These are phyloP conservation scores for Ramaria sp. DNA, from an alignment of 768 basidiomycete genomes.

Conservation along the genomic window DNA sequence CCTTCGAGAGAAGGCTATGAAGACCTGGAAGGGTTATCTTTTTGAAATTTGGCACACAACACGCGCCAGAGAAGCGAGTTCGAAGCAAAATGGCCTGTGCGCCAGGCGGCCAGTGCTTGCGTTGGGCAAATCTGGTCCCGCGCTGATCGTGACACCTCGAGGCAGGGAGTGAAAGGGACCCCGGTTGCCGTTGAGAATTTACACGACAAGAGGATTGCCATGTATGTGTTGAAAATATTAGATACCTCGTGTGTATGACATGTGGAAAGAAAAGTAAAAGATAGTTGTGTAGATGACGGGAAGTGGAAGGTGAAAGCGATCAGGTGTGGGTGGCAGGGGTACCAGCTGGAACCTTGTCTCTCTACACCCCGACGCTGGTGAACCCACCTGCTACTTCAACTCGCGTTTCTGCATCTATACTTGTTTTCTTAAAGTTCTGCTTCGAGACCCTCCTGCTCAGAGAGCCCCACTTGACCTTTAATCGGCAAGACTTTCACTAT, in stretches of 20 bases:
- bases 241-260: too few relatives aligned
- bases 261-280: too few relatives aligned
- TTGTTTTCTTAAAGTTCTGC: not conserved
- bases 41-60: not conserved
- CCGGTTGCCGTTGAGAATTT: not conserved
- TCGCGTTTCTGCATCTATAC: not conserved
- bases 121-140: not conserved
- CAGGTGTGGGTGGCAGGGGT: not conserved
- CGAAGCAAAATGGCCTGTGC: too few relatives aligned
- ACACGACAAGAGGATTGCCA: too few relatives aligned
- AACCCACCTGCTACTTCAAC: not conserved
- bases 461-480: not conserved
- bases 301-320: too few relatives aligned
- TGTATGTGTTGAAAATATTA: too few relatives aligned
- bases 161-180: not conserved
- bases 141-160: not conserved
- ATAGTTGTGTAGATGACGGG: too few relatives aligned
- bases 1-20: not conserved
- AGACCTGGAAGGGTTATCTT: not conserved
- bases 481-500: not conserved
- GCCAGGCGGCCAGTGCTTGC: too few relatives aligned
- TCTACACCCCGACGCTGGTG: not conserved
- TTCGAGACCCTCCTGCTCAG: not conserved
- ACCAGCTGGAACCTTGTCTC: not conserved
- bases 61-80: not conserved